Evolutionary conservation across 139 green algal species (phyloP), one percentile per base, ranked within the genome.

Genomic region (Chlamydomonas schloesseri): DNA sequence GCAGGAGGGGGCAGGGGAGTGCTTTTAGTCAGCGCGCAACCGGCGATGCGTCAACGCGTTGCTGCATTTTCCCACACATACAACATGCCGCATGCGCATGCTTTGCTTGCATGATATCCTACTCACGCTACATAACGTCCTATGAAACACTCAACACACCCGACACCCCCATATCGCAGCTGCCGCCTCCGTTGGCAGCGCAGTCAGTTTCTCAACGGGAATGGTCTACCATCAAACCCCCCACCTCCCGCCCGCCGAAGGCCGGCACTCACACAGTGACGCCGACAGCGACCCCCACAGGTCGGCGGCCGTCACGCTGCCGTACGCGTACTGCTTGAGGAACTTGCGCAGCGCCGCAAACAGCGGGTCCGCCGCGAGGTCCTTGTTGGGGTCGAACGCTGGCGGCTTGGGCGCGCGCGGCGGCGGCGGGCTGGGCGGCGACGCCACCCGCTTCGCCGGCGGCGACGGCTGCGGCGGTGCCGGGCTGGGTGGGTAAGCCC

Each of bases 261-360:
- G n/a, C n/a, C n/a, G n/a, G n/a, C 70, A 24, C 42, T 62, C 31
- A 82, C 80, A 73, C 33, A 77, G 55, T 5, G 73, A n/a, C 13
- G 26, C 47, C 2, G 64, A 68, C 31, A 93, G 23, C 6, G 78
- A 64, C 28, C 78, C 26, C 93, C 90, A 94, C 31, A 96, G 82
- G 28, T 90, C 34, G 5, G 73, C 24, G 3, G 82, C 89, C 0
- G 70, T 91, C 15, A 76, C 71, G 15, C 42, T 90, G 73, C 82
- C 46, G 70, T 91, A 93, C 42, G 73, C 13, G 50, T 90, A 57
- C 13, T 42, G 62, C 20, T 76, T 28, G 28, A 95, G 75, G 74
- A 95, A 96, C 26, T 24, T 28, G 4, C 87, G 77, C 24, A 95
- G 65, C 18, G 80, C 90, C 28, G 9, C 18, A 23, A 96, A 68